Percentiles rank a stretch among this genome's conserved stretches.
phyloP scores from a whole-genome alignment of 495 filamentous ascomycete species.

The Penicillium herquei region DNA sequence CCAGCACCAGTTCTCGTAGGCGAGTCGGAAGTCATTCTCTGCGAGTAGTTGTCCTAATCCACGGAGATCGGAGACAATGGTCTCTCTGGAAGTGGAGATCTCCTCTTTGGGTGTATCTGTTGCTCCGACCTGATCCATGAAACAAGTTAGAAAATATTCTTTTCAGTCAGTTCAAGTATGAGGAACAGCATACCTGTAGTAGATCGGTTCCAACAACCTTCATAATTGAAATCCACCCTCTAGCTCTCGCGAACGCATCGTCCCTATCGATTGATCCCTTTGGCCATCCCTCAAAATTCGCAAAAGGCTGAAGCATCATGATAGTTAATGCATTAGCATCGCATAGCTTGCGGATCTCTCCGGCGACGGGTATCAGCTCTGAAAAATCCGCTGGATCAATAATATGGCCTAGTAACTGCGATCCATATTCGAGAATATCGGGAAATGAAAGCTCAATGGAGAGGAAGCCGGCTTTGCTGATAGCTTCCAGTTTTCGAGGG shows the following conservation, averaged over 20 bases:
- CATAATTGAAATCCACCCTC: conserved; percentile 74
- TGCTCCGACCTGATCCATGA: conserved; percentile 58
- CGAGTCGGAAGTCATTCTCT: conserved; percentile 54
- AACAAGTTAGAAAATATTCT: background rate
- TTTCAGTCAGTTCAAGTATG: background rate
- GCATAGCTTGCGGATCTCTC: conserved; percentile 53
- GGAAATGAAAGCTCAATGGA: conserved; percentile 76
- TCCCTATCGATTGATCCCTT: conserved; percentile 54
- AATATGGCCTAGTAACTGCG: conserved; percentile 44
- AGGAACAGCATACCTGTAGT: conserved; percentile 56
- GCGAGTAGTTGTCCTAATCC: conserved; percentile 64
- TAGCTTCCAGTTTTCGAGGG: conserved; percentile 63
- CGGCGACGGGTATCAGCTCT: conserved; percentile 48
- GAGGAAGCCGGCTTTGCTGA: conserved; percentile 63
- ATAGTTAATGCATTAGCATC: conserved; percentile 54
- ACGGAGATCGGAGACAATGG: conserved; percentile 59
- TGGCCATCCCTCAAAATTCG: conserved; percentile 78
- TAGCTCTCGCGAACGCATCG: conserved; percentile 64
- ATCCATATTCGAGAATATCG: conserved; percentile 66
- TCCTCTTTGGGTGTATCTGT: conserved; percentile 57
- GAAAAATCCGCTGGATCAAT: conserved; percentile 56
- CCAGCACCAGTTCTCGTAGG: conserved; percentile 90
- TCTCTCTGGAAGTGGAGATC: conserved; percentile 46
- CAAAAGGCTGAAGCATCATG: conserved; percentile 76
- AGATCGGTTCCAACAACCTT: conserved; percentile 65